These are phyloP conservation scores for Adiantum capillusveneris DNA, from an alignment of 75 land plant species.

Conservation along the genomic window DNA sequence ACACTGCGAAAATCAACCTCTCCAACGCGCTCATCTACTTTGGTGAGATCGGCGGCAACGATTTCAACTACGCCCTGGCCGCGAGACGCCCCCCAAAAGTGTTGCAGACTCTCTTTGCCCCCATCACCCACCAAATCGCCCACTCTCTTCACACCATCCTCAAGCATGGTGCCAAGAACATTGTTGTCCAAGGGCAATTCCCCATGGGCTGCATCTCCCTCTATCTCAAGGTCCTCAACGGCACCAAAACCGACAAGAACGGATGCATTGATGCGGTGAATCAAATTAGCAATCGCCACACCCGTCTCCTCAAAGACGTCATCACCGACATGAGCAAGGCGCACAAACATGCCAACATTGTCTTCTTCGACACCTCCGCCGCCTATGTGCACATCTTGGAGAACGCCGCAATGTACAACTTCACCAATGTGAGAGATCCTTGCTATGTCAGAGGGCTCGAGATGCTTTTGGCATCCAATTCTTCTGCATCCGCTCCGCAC, in stretches of 20 bases:
- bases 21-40: constrained; percentile 47
- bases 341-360: background rate
- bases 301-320: background rate
- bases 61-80: constrained; percentile 40
- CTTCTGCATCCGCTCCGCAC: background rate
- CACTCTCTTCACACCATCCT: too few relatives aligned
- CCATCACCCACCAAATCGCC: background rate
- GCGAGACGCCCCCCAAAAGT: constrained; percentile 5
- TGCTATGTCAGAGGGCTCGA: background rate
- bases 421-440: background rate
- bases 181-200: background rate
- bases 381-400: background rate
- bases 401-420: background rate
- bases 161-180: background rate
- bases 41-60: constrained; percentile 73
- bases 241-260: background rate
- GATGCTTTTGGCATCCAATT: background rate
- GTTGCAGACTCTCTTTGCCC: background rate
- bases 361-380: background rate
- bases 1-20: background rate
- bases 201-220: constrained; percentile 3
- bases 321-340: background rate
- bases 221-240: background rate
- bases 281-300: background rate
- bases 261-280: background rate